Evolutionary conservation across 208 protist species (phyloP).

Genomic region (Acanthamoeba triangularis): DNA sequence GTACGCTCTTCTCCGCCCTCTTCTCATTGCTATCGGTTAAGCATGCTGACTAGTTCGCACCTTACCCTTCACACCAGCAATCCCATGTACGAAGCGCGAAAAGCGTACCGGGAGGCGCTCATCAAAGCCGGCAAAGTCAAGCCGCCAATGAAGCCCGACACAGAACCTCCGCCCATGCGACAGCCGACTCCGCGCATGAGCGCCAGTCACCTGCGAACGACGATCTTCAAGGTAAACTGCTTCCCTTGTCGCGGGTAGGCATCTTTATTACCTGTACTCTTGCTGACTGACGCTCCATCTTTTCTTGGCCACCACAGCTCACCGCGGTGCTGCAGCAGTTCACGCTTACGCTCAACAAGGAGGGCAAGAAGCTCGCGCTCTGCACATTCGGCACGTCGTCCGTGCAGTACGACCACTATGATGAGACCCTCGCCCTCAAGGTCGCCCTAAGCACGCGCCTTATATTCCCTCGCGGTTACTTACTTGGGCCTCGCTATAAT

Average conservation of each 20-base stretch:
- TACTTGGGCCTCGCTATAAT: background rate
- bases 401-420: slow-evolving; percentile 23
- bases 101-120: background rate
- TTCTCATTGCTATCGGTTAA: background rate
- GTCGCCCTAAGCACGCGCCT: background rate
- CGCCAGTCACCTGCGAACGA: slow-evolving; percentile 23
- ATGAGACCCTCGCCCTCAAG: slow-evolving; percentile 14
- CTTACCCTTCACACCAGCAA: background rate
- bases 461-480: background rate
- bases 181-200: slow-evolving; percentile 41
- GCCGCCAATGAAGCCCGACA: slow-evolving; percentile 22
- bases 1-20: slow-evolving; percentile 24
- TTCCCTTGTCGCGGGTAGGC: background rate
- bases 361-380: slow-evolving; percentile 58
- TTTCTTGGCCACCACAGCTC: background rate
- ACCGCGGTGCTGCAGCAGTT: slow-evolving; percentile 52
- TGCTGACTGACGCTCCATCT: background rate
- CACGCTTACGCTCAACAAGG: slow-evolving; percentile 51
- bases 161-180: background rate
- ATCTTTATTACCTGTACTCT: background rate
- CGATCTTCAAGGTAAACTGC: slow-evolving; percentile 62
- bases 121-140: slow-evolving; percentile 13
- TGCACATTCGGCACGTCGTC: slow-evolving; percentile 66
- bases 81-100: slow-evolving; percentile 55
- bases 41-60: background rate